Evolutionary conservation across 768 basidiomycete species (phyloP).

Genomic region (Lactarius sanguifluus): DNA sequence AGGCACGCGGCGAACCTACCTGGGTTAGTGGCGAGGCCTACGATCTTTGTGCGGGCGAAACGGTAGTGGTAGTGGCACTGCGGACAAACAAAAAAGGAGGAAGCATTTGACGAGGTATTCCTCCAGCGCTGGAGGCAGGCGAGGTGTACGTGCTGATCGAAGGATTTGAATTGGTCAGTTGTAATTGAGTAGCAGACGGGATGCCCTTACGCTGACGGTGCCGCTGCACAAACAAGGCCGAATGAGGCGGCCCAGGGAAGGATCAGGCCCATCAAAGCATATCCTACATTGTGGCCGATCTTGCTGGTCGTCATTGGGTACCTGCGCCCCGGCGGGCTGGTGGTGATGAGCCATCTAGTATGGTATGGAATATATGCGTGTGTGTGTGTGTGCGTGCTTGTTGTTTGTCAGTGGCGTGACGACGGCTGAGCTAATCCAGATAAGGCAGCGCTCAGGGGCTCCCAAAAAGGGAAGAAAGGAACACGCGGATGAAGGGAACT

Average conservation of each 20-base stretch:
- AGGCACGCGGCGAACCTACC: constrained; percentile 48
- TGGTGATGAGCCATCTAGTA: background rate
- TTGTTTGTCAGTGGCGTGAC: background rate
- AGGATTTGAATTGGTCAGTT: constrained; percentile 25
- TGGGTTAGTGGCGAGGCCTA: constrained; percentile 78
- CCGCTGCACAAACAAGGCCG: constrained; percentile 81
- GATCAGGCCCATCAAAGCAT: constrained; percentile 72
- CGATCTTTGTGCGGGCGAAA: constrained; percentile 66
- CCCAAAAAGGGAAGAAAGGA: background rate
- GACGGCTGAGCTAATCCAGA: background rate
- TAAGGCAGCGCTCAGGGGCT: background rate
- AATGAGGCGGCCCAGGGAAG: constrained; percentile 70
- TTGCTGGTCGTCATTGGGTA: constrained; percentile 8
- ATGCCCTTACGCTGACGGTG: constrained; percentile 59
- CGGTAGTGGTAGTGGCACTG: constrained; percentile 79
- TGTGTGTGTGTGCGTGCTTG: background rate
- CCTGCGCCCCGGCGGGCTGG: background rate
- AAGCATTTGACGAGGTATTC: constrained; percentile 55
- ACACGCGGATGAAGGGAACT: constrained; percentile 7
- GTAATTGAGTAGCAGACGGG: background rate
- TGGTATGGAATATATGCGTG: background rate
- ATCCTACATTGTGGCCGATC: constrained; percentile 77
- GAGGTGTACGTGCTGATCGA: constrained; percentile 69
- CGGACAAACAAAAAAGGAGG: constrained; percentile 76
- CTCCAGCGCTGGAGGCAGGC: constrained; percentile 78